Evolutionary conservation across 106 monocot genomes (phyloP), one percentile per base, ranked within the genome.

Genomic region (Dioscorea alata): DNA sequence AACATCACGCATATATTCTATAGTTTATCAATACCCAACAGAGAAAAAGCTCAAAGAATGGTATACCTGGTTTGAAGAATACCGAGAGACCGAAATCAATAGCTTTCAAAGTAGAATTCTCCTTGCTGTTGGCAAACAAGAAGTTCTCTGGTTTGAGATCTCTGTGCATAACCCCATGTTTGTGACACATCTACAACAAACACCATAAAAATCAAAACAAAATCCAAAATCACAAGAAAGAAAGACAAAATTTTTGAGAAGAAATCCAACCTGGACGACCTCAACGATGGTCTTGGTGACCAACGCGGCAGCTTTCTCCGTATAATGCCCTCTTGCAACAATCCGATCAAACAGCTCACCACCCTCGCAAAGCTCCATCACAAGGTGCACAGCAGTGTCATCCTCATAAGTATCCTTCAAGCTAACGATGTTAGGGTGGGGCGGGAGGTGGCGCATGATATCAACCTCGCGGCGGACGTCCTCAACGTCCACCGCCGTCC

Each of bases 91-190:
- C 84, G 61, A 84, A 84, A 69, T 84, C 84, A 69, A 84, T 84
- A 25, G 84, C 63, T 56, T 84, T 84, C 64, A 84, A 64, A 6
- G 84, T 61, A 23, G 84, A 63, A 23, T 72, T 84, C 69, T 84
- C 84, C 63, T 84, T 84, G 22, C 76, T 42, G 42, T 42, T 42
- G 19, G 71, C 74, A 64, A 78, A 78, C 78, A 85, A 74, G 49
- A 85, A 81, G 48, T 85, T 85, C 64, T 82, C 81, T 22, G 85
- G 85, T 62, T 85, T 85, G 16, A 85, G 68, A 24, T 85, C 81
- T 14, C 85, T 51, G 65, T 85, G 85, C 66, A 85, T 81, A 49
- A 85, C 85, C 16, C 84, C 85, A 35, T 81, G 74, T 71, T 75
- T 77, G 48, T 85, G 85, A 62, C 85, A 85, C 42, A 42, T 42